Conservation (phyloP, 345 rosid genomes). For the Salix koriyanagi region DNA sequence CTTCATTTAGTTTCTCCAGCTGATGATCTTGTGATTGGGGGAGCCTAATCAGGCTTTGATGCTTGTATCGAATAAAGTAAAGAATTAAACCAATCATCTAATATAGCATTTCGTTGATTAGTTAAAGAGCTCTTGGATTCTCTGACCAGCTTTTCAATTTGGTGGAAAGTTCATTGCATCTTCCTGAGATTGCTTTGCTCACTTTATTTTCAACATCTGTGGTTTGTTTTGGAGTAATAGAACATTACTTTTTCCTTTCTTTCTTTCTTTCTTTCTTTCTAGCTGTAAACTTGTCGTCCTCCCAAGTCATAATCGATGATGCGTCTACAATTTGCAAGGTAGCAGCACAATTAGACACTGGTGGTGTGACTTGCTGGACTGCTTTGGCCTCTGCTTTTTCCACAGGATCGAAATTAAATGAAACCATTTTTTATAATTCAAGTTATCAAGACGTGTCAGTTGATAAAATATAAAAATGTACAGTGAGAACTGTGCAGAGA, state of each 20-base stretch:
- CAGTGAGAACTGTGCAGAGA: neutral
- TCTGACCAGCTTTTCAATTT: conserved; percentile 25
- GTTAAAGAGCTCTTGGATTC: conserved; percentile 28
- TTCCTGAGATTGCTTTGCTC: conserved; percentile 10
- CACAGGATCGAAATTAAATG: neutral
- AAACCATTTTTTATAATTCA: neutral
- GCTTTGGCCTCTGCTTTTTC: neutral
- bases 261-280: no score
- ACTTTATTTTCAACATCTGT: neutral
- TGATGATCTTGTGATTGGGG: neutral
- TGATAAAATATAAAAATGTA: neutral
- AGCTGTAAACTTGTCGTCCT: neutral
- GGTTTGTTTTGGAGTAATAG: no score
- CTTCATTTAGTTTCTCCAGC: neutral
- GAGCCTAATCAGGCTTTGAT: neutral
- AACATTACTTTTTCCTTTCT: no score
- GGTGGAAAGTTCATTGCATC: conserved; percentile 1
- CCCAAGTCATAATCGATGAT: neutral
- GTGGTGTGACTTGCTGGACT: neutral
- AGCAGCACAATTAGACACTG: no score
- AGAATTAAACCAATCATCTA: neutral
- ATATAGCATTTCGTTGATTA: neutral
- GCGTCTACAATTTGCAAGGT: no score
- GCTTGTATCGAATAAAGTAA: neutral
- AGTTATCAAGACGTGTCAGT: neutral